phyloP scores from a whole-genome alignment of 2,329 filamentous ascomycete species.

The Pseudophaeomoniella oleicola region DNA sequence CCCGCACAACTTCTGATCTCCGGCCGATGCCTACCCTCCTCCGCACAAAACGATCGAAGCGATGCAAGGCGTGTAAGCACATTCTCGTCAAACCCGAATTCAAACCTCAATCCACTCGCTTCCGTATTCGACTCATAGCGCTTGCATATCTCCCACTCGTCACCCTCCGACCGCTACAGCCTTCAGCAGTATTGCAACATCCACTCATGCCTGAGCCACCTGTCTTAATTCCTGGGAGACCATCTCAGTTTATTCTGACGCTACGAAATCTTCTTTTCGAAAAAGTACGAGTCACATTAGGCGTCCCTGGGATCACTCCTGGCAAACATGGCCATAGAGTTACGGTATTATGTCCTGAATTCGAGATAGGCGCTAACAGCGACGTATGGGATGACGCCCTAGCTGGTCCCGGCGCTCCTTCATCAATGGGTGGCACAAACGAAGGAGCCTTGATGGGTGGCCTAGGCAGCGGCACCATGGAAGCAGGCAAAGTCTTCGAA shows the following conservation, averaged over 20 bases:
- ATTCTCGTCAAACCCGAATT: constrained; percentile 89
- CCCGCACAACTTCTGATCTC: constrained; percentile 57
- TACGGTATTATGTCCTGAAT: constrained; percentile 85
- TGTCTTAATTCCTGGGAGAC: constrained; percentile 31
- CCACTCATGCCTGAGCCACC: constrained; percentile 22
- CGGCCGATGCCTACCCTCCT: constrained; percentile 71
- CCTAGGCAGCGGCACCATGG: constrained; percentile 46
- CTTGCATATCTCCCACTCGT: constrained; percentile 77
- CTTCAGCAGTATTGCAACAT: constrained; percentile 12
- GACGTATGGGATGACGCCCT: constrained; percentile 87
- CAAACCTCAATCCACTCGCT: constrained; percentile 77
- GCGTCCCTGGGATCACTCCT: constrained; percentile 65
- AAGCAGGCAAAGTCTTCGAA: constrained; percentile 94
- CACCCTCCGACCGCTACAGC: constrained; percentile 41
- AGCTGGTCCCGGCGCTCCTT: constrained; percentile 31
- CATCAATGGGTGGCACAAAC: constrained; percentile 18
- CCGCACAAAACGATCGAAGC: constrained; percentile 83
- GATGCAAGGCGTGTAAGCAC: constrained; percentile 82
- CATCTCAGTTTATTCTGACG: constrained; percentile 71
- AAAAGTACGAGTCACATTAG: constrained; percentile 70
- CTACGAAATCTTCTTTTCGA: constrained; percentile 94
- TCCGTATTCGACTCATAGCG: constrained; percentile 83
- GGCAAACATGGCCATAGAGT: constrained; percentile 65
- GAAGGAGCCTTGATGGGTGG: constrained; percentile 24
- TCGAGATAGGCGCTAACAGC: constrained; percentile 89